Base-by-base conservation (phyloP, 2,329 filamentous ascomycete genomes). In the Sclerotiophoma versabilis region DNA sequence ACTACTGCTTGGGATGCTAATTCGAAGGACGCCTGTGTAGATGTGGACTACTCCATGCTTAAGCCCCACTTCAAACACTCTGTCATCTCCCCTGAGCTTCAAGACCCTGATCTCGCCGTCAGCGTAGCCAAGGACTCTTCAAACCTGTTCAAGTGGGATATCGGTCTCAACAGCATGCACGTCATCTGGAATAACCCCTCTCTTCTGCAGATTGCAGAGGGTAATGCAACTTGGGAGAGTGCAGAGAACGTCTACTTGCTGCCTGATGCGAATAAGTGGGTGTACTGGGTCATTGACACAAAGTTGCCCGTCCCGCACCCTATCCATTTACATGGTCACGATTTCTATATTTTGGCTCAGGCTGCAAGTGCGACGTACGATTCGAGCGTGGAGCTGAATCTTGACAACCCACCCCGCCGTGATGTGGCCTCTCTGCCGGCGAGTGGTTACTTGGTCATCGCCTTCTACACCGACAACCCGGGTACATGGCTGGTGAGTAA, bases 391-490 rank as follows among this genome's bases (percentile, higher is more conserved):
- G 23, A 49, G 3, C 54, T 67, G 15, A 59, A 63, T 8, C 41
- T 67, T 4, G 27, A 27, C 2, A 72, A 71, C 47, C 70, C 70
- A 4, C 49, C 61, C 0, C 65, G 70, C 22, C 62, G 71, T 14
- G 71, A 74, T 43, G 67, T 64, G 1, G 63, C 68, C 2, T 57
- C 64, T 12, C 54, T 74, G 6, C 71, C 70, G 2, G 63, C 64
- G 4, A 48, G 55, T 8, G 69, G 68, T 4, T 65, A 60, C 51
- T 76, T 77, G 12, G 80, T 83, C 14, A 66, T 85, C 25, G 81
- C 82, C 17, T 84, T 84, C 71, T 66, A 72, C 54, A 78, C 80
- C 2, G 75, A 79, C 42, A 84, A 84, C 64, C 82, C 83, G 0
- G 83, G 83, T 8, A 67, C 69, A 2, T 75, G 72, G 72, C 52